A percentile compares a stretch with the other conserved stretches of the same genome.
Conservation (phyloP, 139 green algal species). For the Micromonas commoda region DNA sequence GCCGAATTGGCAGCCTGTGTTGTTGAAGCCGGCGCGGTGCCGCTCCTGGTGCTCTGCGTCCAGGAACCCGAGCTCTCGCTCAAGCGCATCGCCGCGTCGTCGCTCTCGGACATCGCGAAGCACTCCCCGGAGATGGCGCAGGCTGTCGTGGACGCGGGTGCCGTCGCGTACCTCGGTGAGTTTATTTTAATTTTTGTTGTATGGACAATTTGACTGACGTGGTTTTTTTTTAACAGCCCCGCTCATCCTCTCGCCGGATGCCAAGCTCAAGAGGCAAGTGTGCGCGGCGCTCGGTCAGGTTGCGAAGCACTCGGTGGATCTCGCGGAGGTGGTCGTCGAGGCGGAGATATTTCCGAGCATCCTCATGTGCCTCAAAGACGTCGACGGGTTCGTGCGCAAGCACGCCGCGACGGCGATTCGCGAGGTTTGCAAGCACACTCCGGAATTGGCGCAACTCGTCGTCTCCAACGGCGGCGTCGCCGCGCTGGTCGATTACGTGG, state of each 20-base stretch:
- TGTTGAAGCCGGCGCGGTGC: slow-evolving; percentile 63
- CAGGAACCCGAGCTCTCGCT: slow-evolving; percentile 78
- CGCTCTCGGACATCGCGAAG: slow-evolving; percentile 77
- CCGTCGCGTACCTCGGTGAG: slow-evolving; percentile 62
- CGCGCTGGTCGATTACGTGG: slow-evolving; percentile 73
- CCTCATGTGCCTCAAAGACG: slow-evolving; percentile 78
- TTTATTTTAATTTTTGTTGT: no score
- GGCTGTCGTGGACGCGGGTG: slow-evolving; percentile 73
- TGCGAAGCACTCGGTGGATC: slow-evolving; percentile 77
- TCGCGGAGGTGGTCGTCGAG: slow-evolving; percentile 84
- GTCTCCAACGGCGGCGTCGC: slow-evolving; percentile 72
- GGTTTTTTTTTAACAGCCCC: no score
- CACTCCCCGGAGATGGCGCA: slow-evolving; percentile 79
- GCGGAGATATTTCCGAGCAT: slow-evolving; percentile 83
- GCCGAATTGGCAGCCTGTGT: slow-evolving; percentile 68
- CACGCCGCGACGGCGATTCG: slow-evolving; percentile 57
- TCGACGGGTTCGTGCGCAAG: slow-evolving; percentile 73
- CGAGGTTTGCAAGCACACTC: slow-evolving; percentile 82
- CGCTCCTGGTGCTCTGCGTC: slow-evolving; percentile 77
- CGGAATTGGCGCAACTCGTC: slow-evolving; percentile 79
- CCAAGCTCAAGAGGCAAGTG: slow-evolving; percentile 80
- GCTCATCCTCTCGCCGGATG: slow-evolving; percentile 70
- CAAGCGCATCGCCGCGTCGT: slow-evolving; percentile 72
- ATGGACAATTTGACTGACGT: no score
- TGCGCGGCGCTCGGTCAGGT: slow-evolving; percentile 73